phyloP scores from a whole-genome alignment of 2,329 filamentous ascomycete species.

The Hypoxylon sp. region DNA sequence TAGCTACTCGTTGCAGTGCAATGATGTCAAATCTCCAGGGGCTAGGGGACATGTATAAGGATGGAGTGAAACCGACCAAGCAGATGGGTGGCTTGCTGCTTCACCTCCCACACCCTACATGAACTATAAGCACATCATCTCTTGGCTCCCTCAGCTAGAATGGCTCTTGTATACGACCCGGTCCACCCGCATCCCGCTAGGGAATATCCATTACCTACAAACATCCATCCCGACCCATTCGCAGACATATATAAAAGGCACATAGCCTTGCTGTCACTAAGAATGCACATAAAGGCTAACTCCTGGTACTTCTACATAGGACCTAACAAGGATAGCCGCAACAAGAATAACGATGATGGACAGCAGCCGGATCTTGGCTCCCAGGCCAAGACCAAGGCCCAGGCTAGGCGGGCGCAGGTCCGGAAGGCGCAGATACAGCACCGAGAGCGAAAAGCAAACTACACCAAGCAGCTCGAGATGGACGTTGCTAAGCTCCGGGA shows the following conservation, averaged over 20 bases:
- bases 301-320: slow-evolving; percentile 31
- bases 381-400: slow-evolving; percentile 62
- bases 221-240: slow-evolving; percentile 3
- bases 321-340: slow-evolving; percentile 29
- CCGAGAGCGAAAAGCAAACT: slow-evolving; percentile 70
- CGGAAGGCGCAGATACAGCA: slow-evolving; percentile 69
- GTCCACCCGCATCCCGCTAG: slow-evolving; percentile 3
- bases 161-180: slow-evolving; percentile 7
- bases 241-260: slow-evolving; percentile 9
- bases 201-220: slow-evolving; percentile 4
- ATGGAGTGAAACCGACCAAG: slow-evolving; percentile 11
- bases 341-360: slow-evolving; percentile 23
- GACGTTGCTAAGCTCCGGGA: slow-evolving; percentile 65
- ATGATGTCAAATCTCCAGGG: slow-evolving; percentile 15
- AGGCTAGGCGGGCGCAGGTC: slow-evolving; percentile 66
- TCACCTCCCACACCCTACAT: background rate
- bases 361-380: slow-evolving; percentile 20
- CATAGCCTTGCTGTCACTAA: background rate
- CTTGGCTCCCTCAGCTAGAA: slow-evolving; percentile 11
- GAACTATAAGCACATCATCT: slow-evolving; percentile 8
- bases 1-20: slow-evolving; percentile 7
- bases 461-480: slow-evolving; percentile 68
- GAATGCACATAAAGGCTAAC: slow-evolving; percentile 30
- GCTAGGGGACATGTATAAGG: slow-evolving; percentile 1
- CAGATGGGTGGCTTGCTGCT: slow-evolving; percentile 2